Conservation (phyloP, 73 alveolate species). For the Symbiodinium natans region DNA sequence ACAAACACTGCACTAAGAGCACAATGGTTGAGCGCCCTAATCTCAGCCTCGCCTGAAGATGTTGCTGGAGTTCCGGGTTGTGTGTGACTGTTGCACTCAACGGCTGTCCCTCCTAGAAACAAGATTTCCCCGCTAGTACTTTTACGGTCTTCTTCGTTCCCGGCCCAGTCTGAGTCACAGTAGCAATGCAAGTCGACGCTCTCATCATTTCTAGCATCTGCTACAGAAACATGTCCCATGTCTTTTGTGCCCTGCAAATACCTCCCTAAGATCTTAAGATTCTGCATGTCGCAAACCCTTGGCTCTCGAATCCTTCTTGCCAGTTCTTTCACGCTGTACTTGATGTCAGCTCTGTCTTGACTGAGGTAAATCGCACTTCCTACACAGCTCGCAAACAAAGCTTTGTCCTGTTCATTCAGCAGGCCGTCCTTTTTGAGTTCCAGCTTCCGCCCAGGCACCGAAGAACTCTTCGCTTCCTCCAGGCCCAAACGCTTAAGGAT, state of each 20-base stretch:
- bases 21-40: background rate
- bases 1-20: background rate
- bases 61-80: constrained; percentile 39
- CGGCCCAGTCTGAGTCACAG: constrained; percentile 24
- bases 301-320: constrained; percentile 5
- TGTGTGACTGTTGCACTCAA: background rate
- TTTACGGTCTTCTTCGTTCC: background rate
- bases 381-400: background rate
- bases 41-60: constrained; percentile 23
- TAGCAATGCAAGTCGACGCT: background rate
- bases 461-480: background rate
- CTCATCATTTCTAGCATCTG: background rate
- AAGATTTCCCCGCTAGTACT: background rate
- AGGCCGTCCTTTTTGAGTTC: background rate
- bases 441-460: background rate
- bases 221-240: background rate
- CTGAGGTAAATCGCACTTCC: background rate
- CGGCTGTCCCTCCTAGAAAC: constrained; percentile 16
- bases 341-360: background rate
- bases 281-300: background rate
- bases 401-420: background rate
- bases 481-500: background rate
- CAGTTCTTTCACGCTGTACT: constrained; percentile 5
- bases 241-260: background rate
- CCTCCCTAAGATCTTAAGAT: background rate